Conservation (phyloP, 768 basidiomycete species). For the Leccinum subgranulosum region DNA sequence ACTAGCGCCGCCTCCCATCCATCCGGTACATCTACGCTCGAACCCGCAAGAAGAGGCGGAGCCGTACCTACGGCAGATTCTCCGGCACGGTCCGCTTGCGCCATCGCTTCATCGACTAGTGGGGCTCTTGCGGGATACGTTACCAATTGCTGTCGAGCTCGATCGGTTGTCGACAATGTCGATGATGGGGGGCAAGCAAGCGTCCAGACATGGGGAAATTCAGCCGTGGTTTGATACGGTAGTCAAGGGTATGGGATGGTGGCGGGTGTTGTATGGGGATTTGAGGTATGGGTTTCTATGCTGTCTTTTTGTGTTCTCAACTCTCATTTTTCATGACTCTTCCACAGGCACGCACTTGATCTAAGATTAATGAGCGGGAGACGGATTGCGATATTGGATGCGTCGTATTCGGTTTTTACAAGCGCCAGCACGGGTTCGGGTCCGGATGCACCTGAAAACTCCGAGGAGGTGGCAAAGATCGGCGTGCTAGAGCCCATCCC, state of each 20-base stretch:
- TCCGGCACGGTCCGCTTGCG: constrained; percentile 66
- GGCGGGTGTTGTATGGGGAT: constrained; percentile 68
- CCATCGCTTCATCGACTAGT: constrained; percentile 66
- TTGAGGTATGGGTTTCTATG: constrained; percentile 42
- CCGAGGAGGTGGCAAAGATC: constrained; percentile 16
- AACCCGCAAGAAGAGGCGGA: constrained; percentile 83
- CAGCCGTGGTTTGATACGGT: constrained; percentile 54
- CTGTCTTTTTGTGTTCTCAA: not conserved
- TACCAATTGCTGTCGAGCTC: constrained; percentile 73
- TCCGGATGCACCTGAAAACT: not conserved
- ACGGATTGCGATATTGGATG: constrained; percentile 73
- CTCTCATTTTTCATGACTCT: not conserved
- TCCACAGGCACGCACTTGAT: constrained; percentile 68
- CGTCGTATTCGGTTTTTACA: constrained; percentile 55
- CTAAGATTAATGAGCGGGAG: constrained; percentile 68
- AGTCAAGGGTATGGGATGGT: constrained; percentile 82
- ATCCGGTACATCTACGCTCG: constrained; percentile 19
- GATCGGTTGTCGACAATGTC: constrained; percentile 46
- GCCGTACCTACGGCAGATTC: constrained; percentile 65
- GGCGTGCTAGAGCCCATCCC: constrained; percentile 59
- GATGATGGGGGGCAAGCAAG: constrained; percentile 1
- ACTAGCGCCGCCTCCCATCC: constrained; percentile 31
- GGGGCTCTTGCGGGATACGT: constrained; percentile 66
- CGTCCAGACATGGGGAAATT: not conserved
- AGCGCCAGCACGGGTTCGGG: not conserved